Evolutionary conservation across 2,329 filamentous ascomycete species (phyloP), one percentile per base, ranked within the genome.

Genomic region (Colletotrichum graminicola): DNA sequence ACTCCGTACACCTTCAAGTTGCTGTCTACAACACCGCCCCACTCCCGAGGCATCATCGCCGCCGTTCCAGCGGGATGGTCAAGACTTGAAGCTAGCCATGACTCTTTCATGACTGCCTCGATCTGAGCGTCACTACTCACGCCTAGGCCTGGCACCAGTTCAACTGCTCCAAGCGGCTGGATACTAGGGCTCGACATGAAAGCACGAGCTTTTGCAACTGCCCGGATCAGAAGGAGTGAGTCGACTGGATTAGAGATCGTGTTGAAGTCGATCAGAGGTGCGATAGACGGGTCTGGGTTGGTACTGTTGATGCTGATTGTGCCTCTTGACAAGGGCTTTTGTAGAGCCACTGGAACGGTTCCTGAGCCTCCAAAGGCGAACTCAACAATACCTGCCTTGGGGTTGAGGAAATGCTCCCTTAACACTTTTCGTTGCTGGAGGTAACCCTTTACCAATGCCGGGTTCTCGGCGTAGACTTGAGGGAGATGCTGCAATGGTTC

Each of bases 11-110:
- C 80, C 51, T 72, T 75, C 62, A 82, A 67, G 21, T 75, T 71
- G 7, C 75, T 72, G 57, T 79, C 78, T 1, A 83, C 80, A 26
- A 82, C 80, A 14, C 81, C 80, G 4, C 80, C 79, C 47, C 77
- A 73, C 18, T 77, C 75, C 49, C 73, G 69, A 1, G 78, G 79
- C 68, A 82, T 74, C 80, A 82, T 81, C 1, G 78, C 75, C 43
- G 78, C 78, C 7, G 77, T 79, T 1, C 75, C 76, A 68, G 75
- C 77, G 43, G 77, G 75, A 67, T 78, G 62, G 66, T 79, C 66
- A 63, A 76, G 61, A 45, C 74, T 77, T 0, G 77, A 41, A 29
- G 68, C 41, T 16, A 72, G 23, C 66, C 69, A 72, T 6, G 73
- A 70, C 49, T 75, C 69, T 21, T 67, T 63, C 73, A 76, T 66